A percentile compares a stretch with the other conserved stretches of the same genome.
Conservation (phyloP, 495 filamentous ascomycete genomes). For the Amphirosellinia nigrospora region DNA sequence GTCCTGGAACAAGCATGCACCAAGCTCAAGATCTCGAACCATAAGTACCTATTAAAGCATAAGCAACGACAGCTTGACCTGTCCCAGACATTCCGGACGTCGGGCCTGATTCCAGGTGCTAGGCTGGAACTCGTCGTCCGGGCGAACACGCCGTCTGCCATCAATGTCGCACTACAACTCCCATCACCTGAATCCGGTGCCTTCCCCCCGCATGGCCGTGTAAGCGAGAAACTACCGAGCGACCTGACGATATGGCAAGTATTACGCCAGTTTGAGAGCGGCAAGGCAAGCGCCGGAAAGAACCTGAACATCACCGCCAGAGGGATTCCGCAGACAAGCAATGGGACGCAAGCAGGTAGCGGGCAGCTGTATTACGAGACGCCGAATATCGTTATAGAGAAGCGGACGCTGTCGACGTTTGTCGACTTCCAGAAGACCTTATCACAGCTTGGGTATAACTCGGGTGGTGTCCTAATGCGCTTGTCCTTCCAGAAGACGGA, state of each 20-base stretch:
- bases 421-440: conserved; percentile 85
- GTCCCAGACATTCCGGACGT: conserved; percentile 82
- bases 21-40: conserved; percentile 74
- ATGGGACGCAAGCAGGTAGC: conserved; percentile 58
- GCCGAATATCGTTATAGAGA: conserved; percentile 82
- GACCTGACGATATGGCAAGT: conserved; percentile 86
- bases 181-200: conserved; percentile 67
- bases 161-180: conserved; percentile 85
- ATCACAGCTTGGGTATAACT: conserved; percentile 84
- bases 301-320: conserved; percentile 80
- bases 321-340: conserved; percentile 64
- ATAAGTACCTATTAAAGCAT: conserved; percentile 84
- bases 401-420: conserved; percentile 74
- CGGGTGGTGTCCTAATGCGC: conserved; percentile 77
- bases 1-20: conserved; percentile 83
- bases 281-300: conserved; percentile 58
- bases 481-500: conserved; percentile 77
- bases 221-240: conserved; percentile 82
- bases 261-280: conserved; percentile 84
- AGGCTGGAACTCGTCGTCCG: conserved; percentile 90
- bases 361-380: conserved; percentile 86
- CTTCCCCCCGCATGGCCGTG: conserved; percentile 61
- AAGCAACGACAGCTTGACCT: conserved; percentile 85
- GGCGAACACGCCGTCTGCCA: conserved; percentile 79
- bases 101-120: conserved; percentile 82